These are phyloP conservation scores for Aspergillus indologenus DNA, from an alignment of 495 filamentous ascomycete genomes.

Conservation along the genomic window DNA sequence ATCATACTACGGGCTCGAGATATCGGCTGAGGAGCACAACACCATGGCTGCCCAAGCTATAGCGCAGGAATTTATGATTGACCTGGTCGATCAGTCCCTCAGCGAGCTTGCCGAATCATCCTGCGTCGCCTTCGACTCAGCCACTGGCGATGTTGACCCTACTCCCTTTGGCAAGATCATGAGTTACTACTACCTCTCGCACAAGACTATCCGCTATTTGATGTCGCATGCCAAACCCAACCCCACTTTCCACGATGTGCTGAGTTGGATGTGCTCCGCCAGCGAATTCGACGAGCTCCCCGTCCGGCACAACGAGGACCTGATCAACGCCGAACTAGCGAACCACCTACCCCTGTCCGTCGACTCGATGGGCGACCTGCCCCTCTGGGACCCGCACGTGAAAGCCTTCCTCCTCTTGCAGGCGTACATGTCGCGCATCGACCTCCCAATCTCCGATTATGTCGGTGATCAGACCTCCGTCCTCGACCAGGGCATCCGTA, in stretches of 20 bases:
- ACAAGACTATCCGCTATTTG: slow-evolving; percentile 88
- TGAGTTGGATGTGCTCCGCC: slow-evolving; percentile 89
- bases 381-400: slow-evolving; percentile 98
- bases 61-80: slow-evolving; percentile 89
- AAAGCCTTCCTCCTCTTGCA: slow-evolving; percentile 94
- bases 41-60: slow-evolving; percentile 76
- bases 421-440: slow-evolving; percentile 88
- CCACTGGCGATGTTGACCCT: slow-evolving; percentile 80
- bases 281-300: slow-evolving; percentile 97
- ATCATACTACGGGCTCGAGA: slow-evolving; percentile 94
- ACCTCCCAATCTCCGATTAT: slow-evolving; percentile 94
- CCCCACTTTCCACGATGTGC: slow-evolving; percentile 78
- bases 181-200: slow-evolving; percentile 98
- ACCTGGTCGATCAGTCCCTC: slow-evolving; percentile 83
- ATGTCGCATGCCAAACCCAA: slow-evolving; percentile 69
- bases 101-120: slow-evolving; percentile 74
- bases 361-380: slow-evolving; percentile 67
- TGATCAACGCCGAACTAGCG: slow-evolving; percentile 91
- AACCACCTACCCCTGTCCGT: slow-evolving; percentile 68
- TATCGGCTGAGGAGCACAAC: slow-evolving; percentile 90
- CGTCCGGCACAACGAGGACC: slow-evolving; percentile 98
- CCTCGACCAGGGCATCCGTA: slow-evolving; percentile 93
- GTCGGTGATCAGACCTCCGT: slow-evolving; percentile 89
- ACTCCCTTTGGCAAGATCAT: slow-evolving; percentile 95
- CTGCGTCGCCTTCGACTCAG: slow-evolving; percentile 73